Percentiles rank a stretch among this genome's conserved stretches.
phyloP scores from a whole-genome alignment of 495 filamentous ascomycete genomes.

The Annulohypoxylon bovei region DNA sequence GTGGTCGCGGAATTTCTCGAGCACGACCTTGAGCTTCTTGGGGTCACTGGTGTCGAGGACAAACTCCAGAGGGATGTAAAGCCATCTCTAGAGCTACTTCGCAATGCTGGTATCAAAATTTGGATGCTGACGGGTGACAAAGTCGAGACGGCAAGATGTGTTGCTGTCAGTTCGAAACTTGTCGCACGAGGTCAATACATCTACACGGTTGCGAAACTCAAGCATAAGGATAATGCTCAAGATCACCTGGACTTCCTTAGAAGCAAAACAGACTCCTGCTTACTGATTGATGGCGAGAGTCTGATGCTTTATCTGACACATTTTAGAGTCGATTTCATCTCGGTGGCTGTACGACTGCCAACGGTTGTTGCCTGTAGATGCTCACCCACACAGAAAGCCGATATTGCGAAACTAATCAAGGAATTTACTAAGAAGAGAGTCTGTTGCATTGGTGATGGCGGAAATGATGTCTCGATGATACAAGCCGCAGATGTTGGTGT shows the following conservation, averaged over 20 bases:
- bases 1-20: constrained; percentile 86
- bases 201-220: constrained; percentile 88
- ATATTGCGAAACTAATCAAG: constrained; percentile 90
- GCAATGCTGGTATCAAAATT: constrained; percentile 98
- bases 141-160: constrained; percentile 96
- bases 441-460: constrained; percentile 96
- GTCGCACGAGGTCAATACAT: constrained; percentile 97
- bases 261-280: constrained; percentile 84
- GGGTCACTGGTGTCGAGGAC: constrained; percentile 97
- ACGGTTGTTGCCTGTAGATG: constrained; percentile 97
- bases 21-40: constrained; percentile 86
- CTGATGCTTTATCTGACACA: constrained; percentile 82
- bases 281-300: constrained; percentile 95
- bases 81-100: constrained; percentile 89
- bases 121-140: constrained; percentile 99
- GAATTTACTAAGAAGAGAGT: constrained; percentile 91
- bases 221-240: constrained; percentile 79
- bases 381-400: constrained; percentile 96
- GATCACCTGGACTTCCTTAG: constrained; percentile 88
- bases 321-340: constrained; percentile 85
- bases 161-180: constrained; percentile 92
- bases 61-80: constrained; percentile 96
- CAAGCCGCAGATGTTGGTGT: constrained; percentile 98
- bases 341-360: constrained; percentile 85
- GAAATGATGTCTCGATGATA: constrained; percentile 99